phyloP scores from a whole-genome alignment of 768 basidiomycete species.

The Cytidiella melzeri region DNA sequence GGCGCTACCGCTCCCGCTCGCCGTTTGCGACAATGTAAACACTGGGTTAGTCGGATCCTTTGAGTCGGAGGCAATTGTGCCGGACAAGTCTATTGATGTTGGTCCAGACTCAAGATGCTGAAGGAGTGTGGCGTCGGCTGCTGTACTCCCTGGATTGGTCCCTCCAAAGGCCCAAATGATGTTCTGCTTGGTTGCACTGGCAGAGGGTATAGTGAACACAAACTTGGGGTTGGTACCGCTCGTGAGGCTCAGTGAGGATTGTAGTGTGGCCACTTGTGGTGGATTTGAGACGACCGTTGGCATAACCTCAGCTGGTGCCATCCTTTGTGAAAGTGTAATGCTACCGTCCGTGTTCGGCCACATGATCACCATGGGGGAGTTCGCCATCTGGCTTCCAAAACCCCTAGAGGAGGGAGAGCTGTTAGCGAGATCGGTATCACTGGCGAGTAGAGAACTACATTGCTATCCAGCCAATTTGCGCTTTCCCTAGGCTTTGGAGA shows the following conservation, averaged over 20 bases:
- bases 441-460: constrained; percentile 40
- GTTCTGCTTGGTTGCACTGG: constrained; percentile 32
- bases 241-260: constrained; percentile 26
- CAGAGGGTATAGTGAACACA: constrained; percentile 45
- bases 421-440: too few species aligned
- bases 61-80: constrained; percentile 20
- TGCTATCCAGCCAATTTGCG: constrained; percentile 51
- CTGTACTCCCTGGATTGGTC: constrained; percentile 40
- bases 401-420: constrained; percentile 35
- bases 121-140: constrained; percentile 36
- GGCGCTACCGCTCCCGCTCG: constrained; percentile 6
- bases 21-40: constrained; percentile 16
- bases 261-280: constrained; percentile 41
- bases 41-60: constrained; percentile 11
- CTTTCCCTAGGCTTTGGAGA: constrained; percentile 37
- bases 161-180: constrained; percentile 59
- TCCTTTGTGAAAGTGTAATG: constrained; percentile 62
- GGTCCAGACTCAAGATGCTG: constrained; percentile 43
- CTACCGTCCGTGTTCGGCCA: constrained; percentile 60
- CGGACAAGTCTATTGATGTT: constrained; percentile 42
- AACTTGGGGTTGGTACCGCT: constrained; percentile 39
- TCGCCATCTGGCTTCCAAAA: constrained; percentile 49
- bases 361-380: constrained; percentile 65
- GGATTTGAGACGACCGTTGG: constrained; percentile 51
- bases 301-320: constrained; percentile 44